A percentile compares a stretch with the other conserved stretches of the same genome.
Conservation (phyloP, 345 rosid genomes). For the Gossypium sturtianum region DNA sequence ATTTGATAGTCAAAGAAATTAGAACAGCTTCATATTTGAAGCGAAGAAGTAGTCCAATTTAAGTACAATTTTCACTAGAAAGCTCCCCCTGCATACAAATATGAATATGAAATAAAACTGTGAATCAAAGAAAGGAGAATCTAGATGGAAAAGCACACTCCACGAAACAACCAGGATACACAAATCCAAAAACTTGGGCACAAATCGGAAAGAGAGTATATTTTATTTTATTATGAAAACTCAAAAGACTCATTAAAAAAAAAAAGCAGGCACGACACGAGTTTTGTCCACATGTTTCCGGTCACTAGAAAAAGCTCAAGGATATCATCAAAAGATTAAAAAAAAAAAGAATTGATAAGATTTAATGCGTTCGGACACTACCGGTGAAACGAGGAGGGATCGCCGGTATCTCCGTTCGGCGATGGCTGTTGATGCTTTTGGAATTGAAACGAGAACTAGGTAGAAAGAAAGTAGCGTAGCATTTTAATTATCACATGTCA, state of each 20-base stretch:
- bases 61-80: not conserved
- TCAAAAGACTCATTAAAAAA: not conserved
- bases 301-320: not conserved
- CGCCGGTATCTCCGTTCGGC: not conserved
- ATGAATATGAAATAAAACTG: not conserved
- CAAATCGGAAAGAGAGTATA: not conserved
- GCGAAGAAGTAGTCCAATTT: not conserved
- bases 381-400: not conserved
- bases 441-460: not conserved
- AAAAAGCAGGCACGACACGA: not conserved
- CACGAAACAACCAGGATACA: not conserved
- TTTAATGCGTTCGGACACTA: not conserved
- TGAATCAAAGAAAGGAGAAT: not conserved
- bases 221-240: not conserved
- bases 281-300: slow-evolving; percentile 2
- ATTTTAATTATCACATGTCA: no score
- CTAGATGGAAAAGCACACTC: not conserved
- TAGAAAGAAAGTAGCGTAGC: not conserved
- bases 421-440: not conserved
- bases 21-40: not conserved
- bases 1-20: slow-evolving; percentile 6
- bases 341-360: not conserved
- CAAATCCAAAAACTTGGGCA: not conserved
- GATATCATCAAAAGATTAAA: not conserved
- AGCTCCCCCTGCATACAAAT: not conserved